phyloP scores from a whole-genome alignment of 805 yeast genomes.

The Wickerhamomyces hampshirensis region DNA sequence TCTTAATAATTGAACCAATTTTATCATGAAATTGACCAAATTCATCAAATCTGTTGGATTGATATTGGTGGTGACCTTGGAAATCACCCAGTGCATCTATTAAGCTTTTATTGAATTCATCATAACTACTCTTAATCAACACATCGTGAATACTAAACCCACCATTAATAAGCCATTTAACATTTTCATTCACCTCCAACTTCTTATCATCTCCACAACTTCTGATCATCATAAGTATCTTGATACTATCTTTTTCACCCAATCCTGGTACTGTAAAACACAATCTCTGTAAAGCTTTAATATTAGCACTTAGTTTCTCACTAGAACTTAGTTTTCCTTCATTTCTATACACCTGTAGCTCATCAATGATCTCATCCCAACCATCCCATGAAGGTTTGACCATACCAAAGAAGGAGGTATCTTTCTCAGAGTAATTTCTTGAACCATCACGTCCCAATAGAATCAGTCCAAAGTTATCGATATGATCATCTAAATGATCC shows the following conservation, averaged over 20 bases:
- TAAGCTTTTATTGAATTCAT: constrained; percentile 4
- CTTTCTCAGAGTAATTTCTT: constrained; percentile 29
- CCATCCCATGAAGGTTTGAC: constrained; percentile 41
- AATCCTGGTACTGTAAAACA: constrained; percentile 9
- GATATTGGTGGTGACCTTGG: constrained; percentile 8
- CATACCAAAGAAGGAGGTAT: constrained; percentile 43
- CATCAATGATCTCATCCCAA: constrained; percentile 41
- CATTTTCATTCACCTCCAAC: no score
- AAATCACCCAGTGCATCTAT: constrained; percentile 2
- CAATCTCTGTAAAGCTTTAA: constrained; percentile 7
- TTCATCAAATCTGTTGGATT: constrained; percentile 8
- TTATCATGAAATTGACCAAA: constrained; percentile 4
- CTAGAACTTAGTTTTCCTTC: constrained; percentile 1
- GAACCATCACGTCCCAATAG: constrained; percentile 42
- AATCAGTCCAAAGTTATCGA: constrained; percentile 46
- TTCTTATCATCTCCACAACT: constrained; percentile 1
- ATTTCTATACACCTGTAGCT: constrained; percentile 26
- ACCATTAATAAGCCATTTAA: constrained; percentile 8
- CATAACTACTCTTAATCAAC: constrained; percentile 7
- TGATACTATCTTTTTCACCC: constrained; percentile 5
- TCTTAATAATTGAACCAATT: constrained; percentile 8
- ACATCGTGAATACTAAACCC: constrained; percentile 10
- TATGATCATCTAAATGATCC: constrained; percentile 24
- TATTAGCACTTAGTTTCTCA: constrained; percentile 2
- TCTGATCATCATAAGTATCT: constrained; percentile 11